Percentiles rank a stretch among this genome's conserved stretches.
These are phyloP conservation scores for Amylocystis lapponica DNA, from an alignment of 768 basidiomycete genomes.

Conservation along the genomic window DNA sequence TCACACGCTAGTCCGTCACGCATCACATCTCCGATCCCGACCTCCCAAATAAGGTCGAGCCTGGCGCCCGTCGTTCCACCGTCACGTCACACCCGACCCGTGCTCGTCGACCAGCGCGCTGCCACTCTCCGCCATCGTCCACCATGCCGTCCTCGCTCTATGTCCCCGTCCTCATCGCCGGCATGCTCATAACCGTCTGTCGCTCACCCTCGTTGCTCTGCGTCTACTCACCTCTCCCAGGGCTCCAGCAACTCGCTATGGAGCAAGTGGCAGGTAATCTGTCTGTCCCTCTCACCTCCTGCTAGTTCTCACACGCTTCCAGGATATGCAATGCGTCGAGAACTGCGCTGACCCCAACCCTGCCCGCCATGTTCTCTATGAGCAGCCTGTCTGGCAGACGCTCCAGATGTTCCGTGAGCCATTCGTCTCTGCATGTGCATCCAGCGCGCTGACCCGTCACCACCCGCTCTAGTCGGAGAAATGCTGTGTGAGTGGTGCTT, in stretches of 20 bases:
- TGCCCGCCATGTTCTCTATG: conserved; percentile 63
- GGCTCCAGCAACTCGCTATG: conserved; percentile 78
- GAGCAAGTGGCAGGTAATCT: conserved; percentile 74
- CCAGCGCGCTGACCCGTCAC: conserved; percentile 25
- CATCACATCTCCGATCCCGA: not conserved
- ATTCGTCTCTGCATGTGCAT: conserved; percentile 9
- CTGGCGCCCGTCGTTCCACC: not conserved
- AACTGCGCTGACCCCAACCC: conserved; percentile 72
- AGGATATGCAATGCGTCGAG: conserved; percentile 99
- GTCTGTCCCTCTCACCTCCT: not conserved
- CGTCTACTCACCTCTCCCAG: conserved; percentile 27
- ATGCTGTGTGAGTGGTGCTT: conserved; percentile 70
- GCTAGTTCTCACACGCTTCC: not conserved
- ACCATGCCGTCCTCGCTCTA: conserved; percentile 64
- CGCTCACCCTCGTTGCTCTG: not conserved
- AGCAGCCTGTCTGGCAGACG: conserved; percentile 93
- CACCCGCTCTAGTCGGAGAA: conserved; percentile 70
- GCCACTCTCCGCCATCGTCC: conserved; percentile 6
- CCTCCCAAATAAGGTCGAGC: not conserved
- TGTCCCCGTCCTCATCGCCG: conserved; percentile 76
- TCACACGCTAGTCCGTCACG: not conserved
- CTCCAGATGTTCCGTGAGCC: conserved; percentile 84
- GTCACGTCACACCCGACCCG: conserved; percentile 27
- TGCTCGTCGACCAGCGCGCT: too few relatives aligned
- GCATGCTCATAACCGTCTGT: conserved; percentile 86